Evolutionary conservation across 2,329 filamentous ascomycete species (phyloP).

Genomic region (Penicillium sp.): DNA sequence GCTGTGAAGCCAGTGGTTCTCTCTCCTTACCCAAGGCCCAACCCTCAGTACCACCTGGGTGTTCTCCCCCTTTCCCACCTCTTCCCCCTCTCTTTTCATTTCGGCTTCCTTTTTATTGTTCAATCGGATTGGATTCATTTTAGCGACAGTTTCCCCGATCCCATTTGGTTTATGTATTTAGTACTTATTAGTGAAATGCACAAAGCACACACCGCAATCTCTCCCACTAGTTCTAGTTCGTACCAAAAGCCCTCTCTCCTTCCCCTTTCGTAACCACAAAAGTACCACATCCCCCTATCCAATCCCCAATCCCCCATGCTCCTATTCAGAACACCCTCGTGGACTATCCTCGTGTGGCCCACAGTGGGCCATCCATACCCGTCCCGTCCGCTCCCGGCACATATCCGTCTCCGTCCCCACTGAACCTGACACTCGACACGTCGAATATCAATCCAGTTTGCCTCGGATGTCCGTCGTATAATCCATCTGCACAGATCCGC

Average conservation of each 20-base stretch:
- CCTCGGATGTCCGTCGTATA: too few relatives aligned
- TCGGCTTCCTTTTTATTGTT: neutral
- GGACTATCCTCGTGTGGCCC: neutral
- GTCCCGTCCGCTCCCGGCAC: neutral
- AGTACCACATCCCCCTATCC: neutral
- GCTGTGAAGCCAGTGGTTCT: too few relatives aligned
- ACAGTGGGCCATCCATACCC: conserved; percentile 3
- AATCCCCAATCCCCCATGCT: too few relatives aligned
- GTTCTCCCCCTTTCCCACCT: neutral
- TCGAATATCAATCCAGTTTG: neutral
- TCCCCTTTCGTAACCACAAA: neutral
- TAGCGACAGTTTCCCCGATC: conserved; percentile 13
- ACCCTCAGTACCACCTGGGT: neutral
- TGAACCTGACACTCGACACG: neutral
- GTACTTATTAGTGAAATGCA: conserved; percentile 7
- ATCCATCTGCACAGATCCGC: neutral
- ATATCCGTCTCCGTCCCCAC: neutral
- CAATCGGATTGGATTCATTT: conserved; percentile 11
- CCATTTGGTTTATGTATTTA: conserved; percentile 18
- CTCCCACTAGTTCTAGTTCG: neutral
- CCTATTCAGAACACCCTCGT: too few relatives aligned
- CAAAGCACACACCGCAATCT: neutral
- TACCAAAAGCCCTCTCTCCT: neutral
- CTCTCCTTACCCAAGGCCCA: neutral
- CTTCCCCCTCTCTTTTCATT: neutral